Percentiles rank a stretch among this genome's conserved stretches.
These are phyloP conservation scores for Cladosporium cucumerinum DNA, from an alignment of 2,329 filamentous ascomycete genomes.

Conservation along the genomic window DNA sequence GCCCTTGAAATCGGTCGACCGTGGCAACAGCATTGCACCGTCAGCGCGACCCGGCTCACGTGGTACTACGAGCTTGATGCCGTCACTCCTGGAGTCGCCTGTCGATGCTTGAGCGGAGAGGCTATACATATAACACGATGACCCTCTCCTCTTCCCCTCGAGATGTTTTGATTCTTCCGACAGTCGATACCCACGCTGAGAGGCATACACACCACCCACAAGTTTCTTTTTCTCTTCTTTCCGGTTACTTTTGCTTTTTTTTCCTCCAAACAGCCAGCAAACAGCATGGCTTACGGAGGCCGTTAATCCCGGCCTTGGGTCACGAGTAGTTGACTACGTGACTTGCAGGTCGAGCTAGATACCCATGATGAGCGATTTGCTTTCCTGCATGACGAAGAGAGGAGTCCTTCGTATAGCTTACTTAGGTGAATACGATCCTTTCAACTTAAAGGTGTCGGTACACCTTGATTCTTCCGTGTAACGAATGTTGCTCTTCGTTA, in stretches of 20 bases:
- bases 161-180: neutral
- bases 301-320: neutral
- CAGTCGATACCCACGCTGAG: neutral
- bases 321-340: neutral
- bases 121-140: neutral
- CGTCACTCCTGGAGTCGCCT: neutral
- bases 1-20: conserved; percentile 12
- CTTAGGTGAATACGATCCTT: neutral
- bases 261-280: neutral
- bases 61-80: conserved; percentile 14
- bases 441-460: neutral
- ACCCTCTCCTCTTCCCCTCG: neutral
- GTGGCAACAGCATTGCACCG: conserved; percentile 18
- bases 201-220: neutral
- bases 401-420: neutral
- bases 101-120: neutral
- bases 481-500: neutral
- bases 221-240: neutral
- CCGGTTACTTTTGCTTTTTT: neutral
- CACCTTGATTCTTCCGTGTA: neutral
- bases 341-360: neutral
- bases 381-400: neutral
- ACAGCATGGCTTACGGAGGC: neutral
- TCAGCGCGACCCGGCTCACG: conserved; percentile 16
- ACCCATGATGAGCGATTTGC: conserved; percentile 5